phyloP scores from a whole-genome alignment of 805 yeast species.

The Schwanniomyces polymorphus region DNA sequence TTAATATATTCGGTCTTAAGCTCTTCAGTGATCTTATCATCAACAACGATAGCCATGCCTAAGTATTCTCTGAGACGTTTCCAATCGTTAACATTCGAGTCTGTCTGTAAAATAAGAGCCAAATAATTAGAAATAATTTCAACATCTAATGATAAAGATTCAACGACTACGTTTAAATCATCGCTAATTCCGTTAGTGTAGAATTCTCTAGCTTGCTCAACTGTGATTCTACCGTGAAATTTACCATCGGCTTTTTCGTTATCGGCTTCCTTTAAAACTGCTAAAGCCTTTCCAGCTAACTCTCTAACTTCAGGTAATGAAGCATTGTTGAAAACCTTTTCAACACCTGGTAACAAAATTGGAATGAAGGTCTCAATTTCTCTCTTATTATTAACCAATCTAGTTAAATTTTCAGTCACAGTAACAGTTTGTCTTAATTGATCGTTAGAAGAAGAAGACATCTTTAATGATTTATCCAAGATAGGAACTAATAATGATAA shows the following conservation, averaged over 20 bases:
- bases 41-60: slow-evolving; percentile 25
- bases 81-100: slow-evolving; percentile 48
- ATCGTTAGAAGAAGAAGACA: slow-evolving; percentile 90
- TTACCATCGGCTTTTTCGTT: slow-evolving; percentile 65
- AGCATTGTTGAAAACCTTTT: slow-evolving; percentile 85
- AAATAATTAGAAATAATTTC: slow-evolving; percentile 48
- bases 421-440: slow-evolving; percentile 95
- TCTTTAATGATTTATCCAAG: slow-evolving; percentile 81
- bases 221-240: slow-evolving; percentile 71
- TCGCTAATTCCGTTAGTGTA: slow-evolving; percentile 20
- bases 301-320: slow-evolving; percentile 96
- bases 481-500: slow-evolving; percentile 89
- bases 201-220: slow-evolving; percentile 52
- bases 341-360: slow-evolving; percentile 83
- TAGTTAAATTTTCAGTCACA: slow-evolving; percentile 91
- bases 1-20: slow-evolving; percentile 42
- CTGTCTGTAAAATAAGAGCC: slow-evolving; percentile 35
- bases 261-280: slow-evolving; percentile 81
- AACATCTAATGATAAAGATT: slow-evolving; percentile 22
- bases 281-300: slow-evolving; percentile 81
- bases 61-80: slow-evolving; percentile 55
- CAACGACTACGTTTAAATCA: slow-evolving; percentile 1
- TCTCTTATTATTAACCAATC: slow-evolving; percentile 89
- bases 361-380: slow-evolving; percentile 91
- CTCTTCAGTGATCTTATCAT: slow-evolving; percentile 23